A percentile compares a stretch with the other conserved stretches of the same genome.
Evolutionary conservation across 2,329 filamentous ascomycete genomes (phyloP).

Genomic region (Neoarthrinium moseri): DNA sequence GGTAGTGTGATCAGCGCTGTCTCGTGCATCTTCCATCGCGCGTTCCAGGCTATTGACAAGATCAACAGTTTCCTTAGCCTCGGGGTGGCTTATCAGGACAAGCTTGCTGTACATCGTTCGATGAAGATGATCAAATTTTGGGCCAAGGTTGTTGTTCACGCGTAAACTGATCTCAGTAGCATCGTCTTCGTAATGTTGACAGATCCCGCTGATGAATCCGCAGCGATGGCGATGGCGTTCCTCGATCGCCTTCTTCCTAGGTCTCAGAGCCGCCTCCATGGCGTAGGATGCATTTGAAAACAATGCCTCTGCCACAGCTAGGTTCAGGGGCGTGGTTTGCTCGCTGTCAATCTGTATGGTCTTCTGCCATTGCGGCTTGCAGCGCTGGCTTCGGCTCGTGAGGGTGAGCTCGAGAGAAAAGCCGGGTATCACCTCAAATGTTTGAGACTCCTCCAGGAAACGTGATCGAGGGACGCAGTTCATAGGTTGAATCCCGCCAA

Average conservation of each 20-base stretch:
- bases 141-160: slow-evolving; percentile 49
- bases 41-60: slow-evolving; percentile 40
- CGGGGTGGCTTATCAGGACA: slow-evolving; percentile 42
- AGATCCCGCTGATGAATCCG: slow-evolving; percentile 34
- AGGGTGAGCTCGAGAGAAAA: slow-evolving; percentile 47
- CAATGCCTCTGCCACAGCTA: slow-evolving; percentile 44
- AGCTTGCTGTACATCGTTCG: slow-evolving; percentile 42
- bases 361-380: slow-evolving; percentile 35
- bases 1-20: slow-evolving; percentile 40
- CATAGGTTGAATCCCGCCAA: slow-evolving; percentile 42
- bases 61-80: slow-evolving; percentile 40
- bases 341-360: slow-evolving; percentile 42
- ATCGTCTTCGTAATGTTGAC: slow-evolving; percentile 39
- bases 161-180: slow-evolving; percentile 45
- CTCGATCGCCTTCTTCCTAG: slow-evolving; percentile 39
- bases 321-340: slow-evolving; percentile 47
- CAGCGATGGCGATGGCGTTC: slow-evolving; percentile 31
- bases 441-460: slow-evolving; percentile 43
- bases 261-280: slow-evolving; percentile 38
- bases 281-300: slow-evolving; percentile 43
- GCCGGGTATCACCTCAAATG: slow-evolving; percentile 47
- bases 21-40: slow-evolving; percentile 34
- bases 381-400: slow-evolving; percentile 37
- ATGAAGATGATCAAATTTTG: slow-evolving; percentile 42
- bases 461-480: slow-evolving; percentile 44